Percentiles rank a stretch among this genome's conserved stretches.
phyloP scores from a whole-genome alignment of 2,329 filamentous ascomycete genomes.

The Beauveria caledonica region DNA sequence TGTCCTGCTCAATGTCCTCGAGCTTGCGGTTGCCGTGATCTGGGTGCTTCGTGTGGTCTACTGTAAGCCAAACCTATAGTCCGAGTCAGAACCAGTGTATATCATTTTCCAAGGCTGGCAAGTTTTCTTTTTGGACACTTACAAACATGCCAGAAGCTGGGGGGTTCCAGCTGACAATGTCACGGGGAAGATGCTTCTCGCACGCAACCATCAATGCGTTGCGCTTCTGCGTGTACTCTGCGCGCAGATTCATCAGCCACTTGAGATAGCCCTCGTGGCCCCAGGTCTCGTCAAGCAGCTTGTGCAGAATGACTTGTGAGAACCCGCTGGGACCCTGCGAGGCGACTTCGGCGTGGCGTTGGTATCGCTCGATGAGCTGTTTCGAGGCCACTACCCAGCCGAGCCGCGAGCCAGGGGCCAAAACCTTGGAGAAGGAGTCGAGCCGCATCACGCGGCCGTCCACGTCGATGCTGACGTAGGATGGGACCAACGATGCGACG shows the following conservation, averaged over 20 bases:
- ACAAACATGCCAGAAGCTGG: slow-evolving; percentile 93
- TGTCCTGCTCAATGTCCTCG: slow-evolving; percentile 70
- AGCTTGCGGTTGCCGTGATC: slow-evolving; percentile 43
- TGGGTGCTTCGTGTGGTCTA: slow-evolving; percentile 61
- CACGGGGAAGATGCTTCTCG: slow-evolving; percentile 64
- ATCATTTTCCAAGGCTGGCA: not conserved
- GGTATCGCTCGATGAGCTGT: slow-evolving; percentile 75
- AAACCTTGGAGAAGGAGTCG: slow-evolving; percentile 89
- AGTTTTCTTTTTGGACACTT: slow-evolving; percentile 30
- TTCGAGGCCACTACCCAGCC: slow-evolving; percentile 87
- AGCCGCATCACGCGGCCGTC: slow-evolving; percentile 85
- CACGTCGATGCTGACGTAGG: slow-evolving; percentile 68
- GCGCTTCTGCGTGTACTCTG: slow-evolving; percentile 72
- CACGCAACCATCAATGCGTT: slow-evolving; percentile 73
- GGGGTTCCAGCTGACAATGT: slow-evolving; percentile 70
- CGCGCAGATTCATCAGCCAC: slow-evolving; percentile 77
- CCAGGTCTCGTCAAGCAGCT: slow-evolving; percentile 89
- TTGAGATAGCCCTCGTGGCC: slow-evolving; percentile 82
- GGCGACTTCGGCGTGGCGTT: slow-evolving; percentile 72
- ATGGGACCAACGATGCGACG: slow-evolving; percentile 52
- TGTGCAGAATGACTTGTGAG: slow-evolving; percentile 75
- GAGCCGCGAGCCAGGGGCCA: slow-evolving; percentile 70
- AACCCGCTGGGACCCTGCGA: slow-evolving; percentile 82
- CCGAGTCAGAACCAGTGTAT: not conserved
- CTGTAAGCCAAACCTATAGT: slow-evolving; percentile 59